Evolutionary conservation across 768 basidiomycete genomes (phyloP), one percentile per base, ranked within the genome.

Genomic region (Ephemerocybe angulata): DNA sequence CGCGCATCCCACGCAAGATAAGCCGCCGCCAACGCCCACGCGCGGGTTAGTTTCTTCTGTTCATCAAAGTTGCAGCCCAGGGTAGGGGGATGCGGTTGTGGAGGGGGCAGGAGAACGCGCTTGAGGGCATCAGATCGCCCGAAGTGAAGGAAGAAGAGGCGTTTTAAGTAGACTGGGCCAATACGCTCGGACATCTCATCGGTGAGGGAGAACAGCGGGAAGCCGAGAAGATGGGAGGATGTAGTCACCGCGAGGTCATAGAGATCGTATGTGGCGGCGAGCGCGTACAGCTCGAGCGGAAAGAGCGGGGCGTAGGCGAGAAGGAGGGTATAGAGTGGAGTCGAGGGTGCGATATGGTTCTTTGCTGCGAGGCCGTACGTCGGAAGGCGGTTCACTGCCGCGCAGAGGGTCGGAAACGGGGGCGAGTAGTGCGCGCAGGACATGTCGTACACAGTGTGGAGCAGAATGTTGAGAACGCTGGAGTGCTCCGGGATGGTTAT

Each of bases 1-100:
- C 87, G 76, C 31, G 87, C 86, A 68, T 90, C 89, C 89, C 89
- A 91, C 10, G 87, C 87, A 6, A 92, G 79, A 70, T 90, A 90
- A 11, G 89, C 89, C 1, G 86, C 83, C 22, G 90, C 89, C 29
- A 92, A 70, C 13, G 89, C 87, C 89, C 89, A 92, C 4, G 89
- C 89, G 42, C 89, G 72, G 11, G 87, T 87, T 33, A 92, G 63
- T 63, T 82, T 88, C 72, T 90, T 90, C 71, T 91, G 89, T 63
- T 89, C 85, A 0, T 77, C 68, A 62, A 86, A 85, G 66, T 89
- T 87, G 60, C 90, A 92, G 21, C 67, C 65, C 4, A 76, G 62
- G 0, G 82, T 90, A 15, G 90, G 86, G n/a, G 84, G 74, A 64
- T 92, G 90, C 2, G 86, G 84, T 52, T 82, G 81, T 3, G 90